These are phyloP conservation scores for Didymosphaeria variabile DNA, from an alignment of 2,329 filamentous ascomycete species.

Conservation along the genomic window DNA sequence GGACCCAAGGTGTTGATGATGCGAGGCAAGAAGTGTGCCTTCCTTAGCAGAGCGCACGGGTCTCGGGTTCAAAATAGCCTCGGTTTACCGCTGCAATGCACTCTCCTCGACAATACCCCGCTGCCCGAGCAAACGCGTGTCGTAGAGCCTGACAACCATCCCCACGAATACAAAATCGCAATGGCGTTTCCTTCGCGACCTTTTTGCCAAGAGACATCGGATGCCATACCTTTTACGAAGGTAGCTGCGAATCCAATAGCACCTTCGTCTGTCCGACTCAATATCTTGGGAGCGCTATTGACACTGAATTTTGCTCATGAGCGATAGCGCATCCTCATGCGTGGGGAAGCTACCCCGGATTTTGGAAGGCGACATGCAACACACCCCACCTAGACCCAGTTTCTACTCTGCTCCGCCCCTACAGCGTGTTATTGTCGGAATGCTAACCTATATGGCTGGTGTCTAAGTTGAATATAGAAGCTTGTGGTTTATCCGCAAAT, in stretches of 20 bases:
- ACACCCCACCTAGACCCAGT: neutral
- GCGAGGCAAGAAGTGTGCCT: no score
- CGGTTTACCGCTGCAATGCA: neutral
- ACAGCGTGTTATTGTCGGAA: neutral
- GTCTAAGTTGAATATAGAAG: slow-evolving; percentile 1
- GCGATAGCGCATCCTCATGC: neutral
- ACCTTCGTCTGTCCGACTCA: neutral
- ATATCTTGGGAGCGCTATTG: neutral
- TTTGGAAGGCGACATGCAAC: slow-evolving; percentile 8
- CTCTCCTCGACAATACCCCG: neutral
- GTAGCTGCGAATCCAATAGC: neutral
- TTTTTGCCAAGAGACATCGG: neutral
- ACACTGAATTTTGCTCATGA: neutral
- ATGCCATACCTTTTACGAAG: neutral
- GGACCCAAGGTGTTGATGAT: no score
- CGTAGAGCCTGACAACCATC: neutral
- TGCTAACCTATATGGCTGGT: neutral
- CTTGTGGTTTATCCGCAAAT: slow-evolving; percentile 24
- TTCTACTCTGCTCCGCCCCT: slow-evolving; percentile 1
- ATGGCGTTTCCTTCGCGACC: neutral
- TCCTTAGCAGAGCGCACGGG: neutral
- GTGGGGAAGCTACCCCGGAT: slow-evolving; percentile 5
- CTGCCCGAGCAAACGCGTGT: neutral
- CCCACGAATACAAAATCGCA: neutral
- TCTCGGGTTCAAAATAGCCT: neutral